Evolutionary conservation across 805 yeast species (phyloP), one percentile per base, ranked within the genome.

Genomic region (Barnettozyma botsteinii): DNA sequence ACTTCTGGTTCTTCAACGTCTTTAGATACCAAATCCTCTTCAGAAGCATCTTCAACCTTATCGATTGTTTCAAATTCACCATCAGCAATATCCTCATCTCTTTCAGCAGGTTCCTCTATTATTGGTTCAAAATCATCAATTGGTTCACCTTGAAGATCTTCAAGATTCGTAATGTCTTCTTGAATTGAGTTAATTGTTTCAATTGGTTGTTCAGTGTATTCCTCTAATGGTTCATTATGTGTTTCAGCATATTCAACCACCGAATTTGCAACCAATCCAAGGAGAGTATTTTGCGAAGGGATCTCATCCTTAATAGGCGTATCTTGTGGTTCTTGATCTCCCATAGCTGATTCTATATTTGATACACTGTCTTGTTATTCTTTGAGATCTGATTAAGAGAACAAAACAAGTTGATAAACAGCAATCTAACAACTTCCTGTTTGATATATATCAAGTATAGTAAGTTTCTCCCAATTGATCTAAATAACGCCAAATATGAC

Each of bases 1-100:
- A 24, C 24, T n/a, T n/a, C n/a, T 19, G 37, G 29, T 20, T 29
- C 30, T 19, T 34, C 34, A 23, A 33, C 15, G 19, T 38, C 30
- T 10, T 37, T 37, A 11, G 38, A 35, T 14, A 28, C 30, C 8
- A 18, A n/a, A 4, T 27, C 26, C 4, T 21, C 19, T 3, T 26
- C 36, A 11, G 28, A 21, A 3, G 20, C 33, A 1, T 21, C 35
- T 13, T 31, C n/a, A 9, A 24, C 23, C 8, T n/a, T 15, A 14
- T 37, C 22, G 22, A 20, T 26, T 34, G 17, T 9, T 20, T 18
- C 18, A 4, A 4, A 14, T 25, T 26, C 25, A 35, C 5, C 15
- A 15, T 13, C 21, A 19, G 6, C n/a, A 14, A 26, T 26, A 12
- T 26, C 34, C n/a, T 31, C 31, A 9, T 29, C 19, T 6, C 9